Evolutionary conservation across 2,329 filamentous ascomycete species (phyloP).

Genomic region (Colletotrichum viniferum): DNA sequence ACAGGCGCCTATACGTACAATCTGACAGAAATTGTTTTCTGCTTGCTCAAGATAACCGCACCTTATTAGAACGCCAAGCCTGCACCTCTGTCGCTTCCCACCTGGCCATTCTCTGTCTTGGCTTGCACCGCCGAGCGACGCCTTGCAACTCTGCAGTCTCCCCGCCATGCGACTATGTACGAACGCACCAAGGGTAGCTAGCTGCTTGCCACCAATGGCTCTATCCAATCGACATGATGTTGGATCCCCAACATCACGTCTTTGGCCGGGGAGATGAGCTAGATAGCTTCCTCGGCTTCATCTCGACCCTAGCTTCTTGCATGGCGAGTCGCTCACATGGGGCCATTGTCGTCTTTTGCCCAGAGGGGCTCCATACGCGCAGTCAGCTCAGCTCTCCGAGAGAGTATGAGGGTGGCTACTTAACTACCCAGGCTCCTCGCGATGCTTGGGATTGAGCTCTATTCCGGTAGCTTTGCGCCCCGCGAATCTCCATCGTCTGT

Average conservation of each 20-base stretch:
- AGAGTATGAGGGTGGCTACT: background rate
- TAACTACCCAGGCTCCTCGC: background rate
- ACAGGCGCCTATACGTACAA: too few relatives aligned
- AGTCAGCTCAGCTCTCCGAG: background rate
- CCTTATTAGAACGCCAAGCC: background rate
- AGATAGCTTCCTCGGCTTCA: background rate
- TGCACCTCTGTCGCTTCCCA: background rate
- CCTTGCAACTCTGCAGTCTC: background rate
- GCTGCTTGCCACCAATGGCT: background rate
- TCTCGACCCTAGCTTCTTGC: background rate
- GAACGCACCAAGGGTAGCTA: background rate
- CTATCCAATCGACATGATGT: background rate
- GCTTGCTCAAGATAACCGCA: background rate
- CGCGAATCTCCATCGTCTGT: background rate
- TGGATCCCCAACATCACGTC: constrained; percentile 1
- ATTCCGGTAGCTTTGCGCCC: constrained; percentile 7
- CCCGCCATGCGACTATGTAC: background rate
- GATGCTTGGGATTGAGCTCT: too few relatives aligned
- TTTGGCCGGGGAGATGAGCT: background rate
- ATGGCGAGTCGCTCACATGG: background rate
- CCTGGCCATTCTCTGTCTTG: background rate
- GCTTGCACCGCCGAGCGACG: background rate
- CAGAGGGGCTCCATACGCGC: background rate
- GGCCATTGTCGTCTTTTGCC: background rate
- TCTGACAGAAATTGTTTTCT: background rate